Conservation (phyloP, 139 green algal genomes). For the Asterochloris sp. region DNA sequence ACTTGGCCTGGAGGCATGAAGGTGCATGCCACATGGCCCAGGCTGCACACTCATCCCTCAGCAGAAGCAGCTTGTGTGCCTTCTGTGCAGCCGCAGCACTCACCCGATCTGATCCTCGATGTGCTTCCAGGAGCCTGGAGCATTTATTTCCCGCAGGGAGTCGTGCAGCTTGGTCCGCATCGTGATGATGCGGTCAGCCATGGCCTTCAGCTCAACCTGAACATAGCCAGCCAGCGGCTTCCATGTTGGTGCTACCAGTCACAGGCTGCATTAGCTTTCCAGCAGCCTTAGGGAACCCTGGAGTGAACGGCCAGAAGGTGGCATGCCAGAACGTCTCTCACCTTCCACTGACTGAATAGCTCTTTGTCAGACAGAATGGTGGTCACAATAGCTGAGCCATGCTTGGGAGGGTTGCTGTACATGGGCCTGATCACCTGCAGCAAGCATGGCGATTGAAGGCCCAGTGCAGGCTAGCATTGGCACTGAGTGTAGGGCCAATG, state of each 20-base stretch:
- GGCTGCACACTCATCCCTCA: neutral
- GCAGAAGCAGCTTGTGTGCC: slow-evolving; percentile 76
- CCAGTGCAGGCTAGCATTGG: neutral
- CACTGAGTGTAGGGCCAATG: neutral
- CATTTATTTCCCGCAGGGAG: slow-evolving; percentile 53
- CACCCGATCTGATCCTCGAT: slow-evolving; percentile 83
- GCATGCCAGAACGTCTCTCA: neutral
- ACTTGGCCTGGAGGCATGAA: slow-evolving; percentile 31
- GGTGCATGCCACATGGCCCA: slow-evolving; percentile 61
- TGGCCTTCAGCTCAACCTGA: slow-evolving; percentile 44
- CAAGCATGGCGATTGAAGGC: neutral
- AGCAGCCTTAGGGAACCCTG: neutral
- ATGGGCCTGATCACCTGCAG: slow-evolving; percentile 46
- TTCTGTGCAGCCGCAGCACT: too few species aligned
- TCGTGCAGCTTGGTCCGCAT: slow-evolving; percentile 74
- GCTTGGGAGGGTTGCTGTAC: slow-evolving; percentile 81
- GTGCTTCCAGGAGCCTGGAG: slow-evolving; percentile 69
- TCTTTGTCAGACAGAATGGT: slow-evolving; percentile 60
- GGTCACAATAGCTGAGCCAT: slow-evolving; percentile 73
- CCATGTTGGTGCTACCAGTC: too few species aligned
- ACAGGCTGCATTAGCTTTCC: neutral
- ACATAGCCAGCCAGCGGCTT: neutral
- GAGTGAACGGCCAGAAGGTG: neutral
- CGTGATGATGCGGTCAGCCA: slow-evolving; percentile 89
- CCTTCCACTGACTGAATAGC: slow-evolving; percentile 79